These are phyloP conservation scores for Scheffersomyces insectosa DNA, from an alignment of 1,139 yeast species.

Conservation along the genomic window DNA sequence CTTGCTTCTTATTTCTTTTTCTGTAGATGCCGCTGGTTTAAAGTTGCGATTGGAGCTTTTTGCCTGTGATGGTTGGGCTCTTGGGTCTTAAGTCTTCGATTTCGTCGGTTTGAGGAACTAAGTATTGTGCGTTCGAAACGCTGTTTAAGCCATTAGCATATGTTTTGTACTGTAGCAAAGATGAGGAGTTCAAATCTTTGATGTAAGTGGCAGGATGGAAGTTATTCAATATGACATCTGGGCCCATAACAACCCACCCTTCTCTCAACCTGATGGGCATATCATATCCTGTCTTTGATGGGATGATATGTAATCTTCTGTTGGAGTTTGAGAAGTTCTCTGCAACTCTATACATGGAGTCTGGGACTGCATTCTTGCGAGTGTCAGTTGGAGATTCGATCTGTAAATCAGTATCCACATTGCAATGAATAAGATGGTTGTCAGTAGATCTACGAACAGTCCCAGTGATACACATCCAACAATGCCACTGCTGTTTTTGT, in stretches of 20 bases:
- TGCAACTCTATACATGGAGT: slow-evolving; percentile 75
- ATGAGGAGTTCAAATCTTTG: slow-evolving; percentile 33
- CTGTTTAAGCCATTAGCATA: slow-evolving; percentile 15
- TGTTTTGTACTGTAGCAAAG: slow-evolving; percentile 30
- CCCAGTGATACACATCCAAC: slow-evolving; percentile 97
- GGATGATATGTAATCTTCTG: slow-evolving; percentile 81
- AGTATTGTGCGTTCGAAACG: slow-evolving; percentile 31
- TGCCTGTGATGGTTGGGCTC: slow-evolving; percentile 50
- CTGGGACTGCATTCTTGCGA: slow-evolving; percentile 56
- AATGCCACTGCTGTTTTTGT: slow-evolving; percentile 77
- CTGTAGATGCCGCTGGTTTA: too few relatives aligned
- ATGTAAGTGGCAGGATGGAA: slow-evolving; percentile 45
- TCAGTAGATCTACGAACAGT: slow-evolving; percentile 87
- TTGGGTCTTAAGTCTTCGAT: slow-evolving; percentile 83
- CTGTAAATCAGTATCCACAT: slow-evolving; percentile 84
- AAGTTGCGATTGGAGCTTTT: not conserved
- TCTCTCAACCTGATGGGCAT: slow-evolving; percentile 70
- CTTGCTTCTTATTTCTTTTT: too few relatives aligned
- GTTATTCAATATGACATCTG: slow-evolving; percentile 75
- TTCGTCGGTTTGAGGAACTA: slow-evolving; percentile 66
- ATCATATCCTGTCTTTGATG: slow-evolving; percentile 61
- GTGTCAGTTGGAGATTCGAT: slow-evolving; percentile 39
- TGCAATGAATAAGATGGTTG: slow-evolving; percentile 83
- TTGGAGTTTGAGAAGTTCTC: slow-evolving; percentile 86
- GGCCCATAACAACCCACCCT: slow-evolving; percentile 92